phyloP scores from a whole-genome alignment of 208 protist genomes.

The Wallacemonas sp. region DNA sequence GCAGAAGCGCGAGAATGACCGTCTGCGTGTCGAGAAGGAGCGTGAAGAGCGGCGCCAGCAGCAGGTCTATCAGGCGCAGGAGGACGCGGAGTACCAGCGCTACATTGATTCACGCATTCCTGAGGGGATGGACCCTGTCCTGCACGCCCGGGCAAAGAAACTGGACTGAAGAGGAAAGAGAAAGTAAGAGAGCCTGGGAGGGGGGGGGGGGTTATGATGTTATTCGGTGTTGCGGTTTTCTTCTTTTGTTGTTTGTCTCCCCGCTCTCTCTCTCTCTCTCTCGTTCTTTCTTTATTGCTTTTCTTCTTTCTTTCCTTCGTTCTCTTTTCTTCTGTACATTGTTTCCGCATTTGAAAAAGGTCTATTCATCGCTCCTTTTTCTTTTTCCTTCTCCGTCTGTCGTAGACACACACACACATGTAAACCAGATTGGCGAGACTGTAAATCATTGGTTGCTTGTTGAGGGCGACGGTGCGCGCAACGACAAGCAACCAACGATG shows the following conservation, averaged over 20 bases:
- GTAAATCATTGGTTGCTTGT: no score
- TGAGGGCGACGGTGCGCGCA: no score
- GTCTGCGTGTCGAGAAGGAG: slow-evolving; percentile 35
- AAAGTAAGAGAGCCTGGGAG: no score
- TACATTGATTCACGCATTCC: slow-evolving; percentile 77
- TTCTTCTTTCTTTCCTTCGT: no score
- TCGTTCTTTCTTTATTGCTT: neutral
- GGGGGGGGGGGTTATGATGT: neutral
- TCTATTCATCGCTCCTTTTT: no score
- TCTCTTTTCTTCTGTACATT: no score
- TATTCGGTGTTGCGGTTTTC: neutral
- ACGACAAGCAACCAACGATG: no score
- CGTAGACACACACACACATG: no score
- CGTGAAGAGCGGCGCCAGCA: slow-evolving; percentile 34
- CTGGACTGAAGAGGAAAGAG: no score
- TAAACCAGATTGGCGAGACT: no score
- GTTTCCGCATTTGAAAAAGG: no score
- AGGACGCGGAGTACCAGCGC: slow-evolving; percentile 50
- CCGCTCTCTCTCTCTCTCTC: slow-evolving; percentile 4
- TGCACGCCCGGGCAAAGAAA: slow-evolving; percentile 56
- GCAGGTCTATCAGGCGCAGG: slow-evolving; percentile 36
- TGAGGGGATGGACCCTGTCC: slow-evolving; percentile 43
- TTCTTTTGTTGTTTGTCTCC: slow-evolving; percentile 6
- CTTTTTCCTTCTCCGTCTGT: no score
- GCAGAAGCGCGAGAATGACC: slow-evolving; percentile 63